Conservation (phyloP, 2,329 filamentous ascomycete species). For the Paecilomyces niveus region DNA sequence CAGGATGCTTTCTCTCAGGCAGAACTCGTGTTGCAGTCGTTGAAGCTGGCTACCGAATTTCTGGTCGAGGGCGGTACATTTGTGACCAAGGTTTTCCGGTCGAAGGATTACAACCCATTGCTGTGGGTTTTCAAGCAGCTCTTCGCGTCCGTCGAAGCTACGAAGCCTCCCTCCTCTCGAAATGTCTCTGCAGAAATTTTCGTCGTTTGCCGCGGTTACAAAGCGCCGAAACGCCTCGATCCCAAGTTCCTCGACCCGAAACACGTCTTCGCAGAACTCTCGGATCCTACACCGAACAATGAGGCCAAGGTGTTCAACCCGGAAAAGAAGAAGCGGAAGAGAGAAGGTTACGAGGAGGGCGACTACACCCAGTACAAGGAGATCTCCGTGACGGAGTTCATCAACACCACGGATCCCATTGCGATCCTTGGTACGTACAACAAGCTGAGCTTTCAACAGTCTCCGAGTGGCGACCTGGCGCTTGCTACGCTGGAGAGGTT, state of each 20-base stretch:
- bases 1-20: conserved; percentile 98
- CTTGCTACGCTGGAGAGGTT: conserved; percentile 79
- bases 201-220: conserved; percentile 91
- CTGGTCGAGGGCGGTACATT: conserved; percentile 83
- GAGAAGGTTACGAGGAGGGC: conserved; percentile 95
- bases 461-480: conserved; percentile 75
- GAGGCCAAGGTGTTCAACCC: conserved; percentile 98
- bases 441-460: conserved; percentile 72
- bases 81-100: conserved; percentile 95
- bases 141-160: conserved; percentile 91
- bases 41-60: conserved; percentile 94
- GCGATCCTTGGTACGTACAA: conserved; percentile 83
- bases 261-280: conserved; percentile 87
- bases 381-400: conserved; percentile 80
- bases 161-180: conserved; percentile 89
- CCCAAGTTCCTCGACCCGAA: conserved; percentile 85
- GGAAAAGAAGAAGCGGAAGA: conserved; percentile 92
- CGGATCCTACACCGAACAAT: conserved; percentile 80
- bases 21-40: conserved; percentile 78
- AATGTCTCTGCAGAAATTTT: conserved; percentile 98
- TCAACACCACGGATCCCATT: conserved; percentile 88
- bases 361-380: conserved; percentile 92
- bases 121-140: conserved; percentile 98
- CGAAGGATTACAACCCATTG: conserved; percentile 92
- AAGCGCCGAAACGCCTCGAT: conserved; percentile 88